Evolutionary conservation across 176 grass and related monocot genomes (phyloP), one percentile per base, ranked within the genome.

Genomic region (Typha latifolia): DNA sequence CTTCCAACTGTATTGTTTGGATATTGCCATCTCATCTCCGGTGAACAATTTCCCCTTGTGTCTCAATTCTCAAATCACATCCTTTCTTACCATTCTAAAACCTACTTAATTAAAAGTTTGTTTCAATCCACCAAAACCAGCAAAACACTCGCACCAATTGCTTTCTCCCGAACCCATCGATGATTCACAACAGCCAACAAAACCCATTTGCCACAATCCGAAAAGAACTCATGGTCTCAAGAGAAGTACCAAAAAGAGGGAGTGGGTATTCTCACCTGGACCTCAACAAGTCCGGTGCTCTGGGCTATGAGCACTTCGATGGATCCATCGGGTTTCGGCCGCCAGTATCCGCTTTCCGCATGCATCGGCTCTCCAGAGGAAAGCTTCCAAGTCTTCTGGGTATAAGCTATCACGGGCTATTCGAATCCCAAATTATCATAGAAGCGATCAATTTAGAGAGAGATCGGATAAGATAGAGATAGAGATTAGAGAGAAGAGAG

Each of bases 261-360:
- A 43, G 37, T 10, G 37, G 37, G 7, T 43, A 43, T 9, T 43
- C 37, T 57, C 68, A 91, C 91, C 91, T 91, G 87, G 26, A 96
- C 74, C 51, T 96, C 87, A 7, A 79, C 66, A 12, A 96, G 87
- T 37, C 91, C 87, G 53, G 91, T 96, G 80, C 87, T 96, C 77
- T 96, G 91, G 10, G 82, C 68, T 37, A 91, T 85, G 74, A 91
- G 87, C 13, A 96, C 84, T 74, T 96, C 91, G 48, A 91, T 3
- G 62, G 91, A 83, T 65, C 84, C 79, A 19, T 88, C 87, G 16
- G 82, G 62, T 55, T 84, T 79, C 24, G 85, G 77, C 8, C 91
- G 87, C 91, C 87, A 96, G 74, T 91, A 96, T 49, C 91, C 91
- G 70, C 84, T 96, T 82, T 96, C 87, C 4, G 87, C 70, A 69